These are phyloP conservation scores for Candolleomyces eurysporus DNA, from an alignment of 768 basidiomycete genomes.

Conservation along the genomic window DNA sequence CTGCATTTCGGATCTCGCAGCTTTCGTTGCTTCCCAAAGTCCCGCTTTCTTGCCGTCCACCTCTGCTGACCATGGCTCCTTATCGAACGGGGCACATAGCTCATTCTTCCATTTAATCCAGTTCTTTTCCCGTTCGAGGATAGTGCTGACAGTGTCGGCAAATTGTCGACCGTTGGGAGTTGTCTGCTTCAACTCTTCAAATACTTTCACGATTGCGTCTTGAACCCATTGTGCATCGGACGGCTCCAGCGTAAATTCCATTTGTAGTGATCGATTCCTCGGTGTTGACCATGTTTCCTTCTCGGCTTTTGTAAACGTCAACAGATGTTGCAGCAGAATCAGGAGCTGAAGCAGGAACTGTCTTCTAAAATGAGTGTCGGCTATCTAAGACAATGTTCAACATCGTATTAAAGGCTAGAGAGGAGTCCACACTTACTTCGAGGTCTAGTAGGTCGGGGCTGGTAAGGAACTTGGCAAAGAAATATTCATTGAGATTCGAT, in stretches of 20 bases:
- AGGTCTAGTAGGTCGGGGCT: slow-evolving; percentile 84
- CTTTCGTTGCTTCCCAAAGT: slow-evolving; percentile 61
- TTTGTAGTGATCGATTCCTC: slow-evolving; percentile 77
- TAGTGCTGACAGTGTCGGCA: slow-evolving; percentile 66
- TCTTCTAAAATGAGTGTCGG: slow-evolving; percentile 89
- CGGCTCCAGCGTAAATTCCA: slow-evolving; percentile 75
- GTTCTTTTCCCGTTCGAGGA: slow-evolving; percentile 82
- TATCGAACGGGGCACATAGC: slow-evolving; percentile 76
- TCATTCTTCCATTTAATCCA: slow-evolving; percentile 93
- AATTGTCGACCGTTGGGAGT: slow-evolving; percentile 76
- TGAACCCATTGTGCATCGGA: slow-evolving; percentile 74
- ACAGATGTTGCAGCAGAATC: slow-evolving; percentile 73
- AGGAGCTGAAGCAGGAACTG: slow-evolving; percentile 87
- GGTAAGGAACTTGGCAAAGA: slow-evolving; percentile 92
- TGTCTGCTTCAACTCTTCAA: slow-evolving; percentile 67
- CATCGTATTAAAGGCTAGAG: slow-evolving; percentile 3
- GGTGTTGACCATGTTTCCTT: slow-evolving; percentile 60
- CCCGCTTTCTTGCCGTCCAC: slow-evolving; percentile 49
- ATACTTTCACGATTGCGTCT: slow-evolving; percentile 58
- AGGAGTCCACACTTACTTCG: slow-evolving; percentile 52
- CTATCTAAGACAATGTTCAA: slow-evolving; percentile 51
- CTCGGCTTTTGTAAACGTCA: slow-evolving; percentile 66
- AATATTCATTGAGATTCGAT: slow-evolving; percentile 65
- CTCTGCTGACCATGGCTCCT: slow-evolving; percentile 57
- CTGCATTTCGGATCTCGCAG: slow-evolving; percentile 50